A percentile compares a stretch with the other conserved stretches of the same genome.
Evolutionary conservation across 108 stramenopile species (phyloP).

Genomic region (Skeletonema costatum): DNA sequence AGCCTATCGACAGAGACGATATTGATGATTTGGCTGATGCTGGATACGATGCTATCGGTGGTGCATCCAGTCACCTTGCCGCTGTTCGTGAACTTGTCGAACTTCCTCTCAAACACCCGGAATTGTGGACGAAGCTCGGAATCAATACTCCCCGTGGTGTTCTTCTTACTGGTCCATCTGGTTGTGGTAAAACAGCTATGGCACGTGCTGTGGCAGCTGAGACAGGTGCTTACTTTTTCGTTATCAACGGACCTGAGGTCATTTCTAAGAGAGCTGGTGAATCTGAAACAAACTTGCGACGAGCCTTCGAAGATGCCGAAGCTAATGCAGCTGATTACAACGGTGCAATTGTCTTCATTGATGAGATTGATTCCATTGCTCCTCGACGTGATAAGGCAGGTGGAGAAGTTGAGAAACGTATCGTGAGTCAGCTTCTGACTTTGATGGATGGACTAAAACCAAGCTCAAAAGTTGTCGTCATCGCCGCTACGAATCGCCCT

Average conservation of each 20-base stretch:
- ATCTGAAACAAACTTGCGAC: conserved; percentile 85
- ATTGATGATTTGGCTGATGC: conserved; percentile 92
- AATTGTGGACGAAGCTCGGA: conserved; percentile 94
- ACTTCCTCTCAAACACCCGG: conserved; percentile 95
- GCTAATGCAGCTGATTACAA: conserved; percentile 87
- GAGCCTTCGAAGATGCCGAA: conserved; percentile 92
- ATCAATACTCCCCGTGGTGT: conserved; percentile 96
- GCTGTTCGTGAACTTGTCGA: conserved; percentile 97
- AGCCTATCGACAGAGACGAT: conserved; percentile 78
- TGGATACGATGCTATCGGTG: conserved; percentile 97
- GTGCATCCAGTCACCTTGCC: conserved; percentile 93
- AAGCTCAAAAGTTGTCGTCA: conserved; percentile 92
- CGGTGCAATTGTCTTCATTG: conserved; percentile 97
- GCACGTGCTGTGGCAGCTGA: conserved; percentile 95
- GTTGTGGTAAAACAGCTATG: conserved; percentile 97
- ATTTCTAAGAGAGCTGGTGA: conserved; percentile 97
- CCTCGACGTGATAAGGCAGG: conserved; percentile 95
- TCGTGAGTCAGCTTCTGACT: conserved; percentile 97
- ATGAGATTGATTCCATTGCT: conserved; percentile 99
- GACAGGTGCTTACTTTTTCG: conserved; percentile 95
- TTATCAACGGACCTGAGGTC: conserved; percentile 98
- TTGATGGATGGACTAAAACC: conserved; percentile 95
- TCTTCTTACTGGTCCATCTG: conserved; percentile 95
- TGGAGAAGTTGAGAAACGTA: conserved; percentile 93
- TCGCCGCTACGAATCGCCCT: conserved; percentile 96